A percentile compares a stretch with the other conserved stretches of the same genome.
These are phyloP conservation scores for Solanum chaucha DNA, from an alignment of 257 asterid genomes.

Conservation along the genomic window DNA sequence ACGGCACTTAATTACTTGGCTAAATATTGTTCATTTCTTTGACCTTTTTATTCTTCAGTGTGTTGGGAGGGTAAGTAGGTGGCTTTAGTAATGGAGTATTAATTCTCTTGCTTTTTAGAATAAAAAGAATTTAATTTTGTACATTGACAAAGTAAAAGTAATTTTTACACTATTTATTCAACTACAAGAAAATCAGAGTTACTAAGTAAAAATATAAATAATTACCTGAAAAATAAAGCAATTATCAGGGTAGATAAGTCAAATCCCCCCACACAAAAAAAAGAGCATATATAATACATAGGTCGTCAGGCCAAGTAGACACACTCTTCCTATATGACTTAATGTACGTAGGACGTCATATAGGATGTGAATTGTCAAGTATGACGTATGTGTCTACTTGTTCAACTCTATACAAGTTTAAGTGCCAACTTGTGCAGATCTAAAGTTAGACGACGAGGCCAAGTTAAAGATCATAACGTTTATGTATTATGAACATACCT, in stretches of 20 bases:
- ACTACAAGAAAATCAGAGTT: background rate
- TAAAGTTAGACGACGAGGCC: too few species aligned
- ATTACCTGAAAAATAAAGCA: background rate
- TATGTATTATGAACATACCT: constrained; percentile 2
- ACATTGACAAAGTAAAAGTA: background rate
- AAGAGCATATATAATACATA: background rate
- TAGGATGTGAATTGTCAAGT: background rate
- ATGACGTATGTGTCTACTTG: background rate
- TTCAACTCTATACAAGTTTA: too few species aligned
- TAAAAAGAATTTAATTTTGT: too few species aligned
- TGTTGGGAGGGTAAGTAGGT: background rate
- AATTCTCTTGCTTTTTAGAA: background rate
- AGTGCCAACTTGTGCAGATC: background rate
- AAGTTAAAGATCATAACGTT: background rate
- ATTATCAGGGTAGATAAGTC: too few species aligned
- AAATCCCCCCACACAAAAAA: background rate
- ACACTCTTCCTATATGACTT: too few species aligned
- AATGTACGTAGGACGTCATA: too few species aligned
- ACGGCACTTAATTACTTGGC: background rate
- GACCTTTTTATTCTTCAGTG: background rate
- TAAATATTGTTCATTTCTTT: background rate
- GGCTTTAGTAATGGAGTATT: background rate
- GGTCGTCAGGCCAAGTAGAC: too few species aligned
- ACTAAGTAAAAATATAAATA: background rate
- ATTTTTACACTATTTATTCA: background rate